Percentiles rank a stretch among this genome's conserved stretches.
Evolutionary conservation across 768 basidiomycete species (phyloP).

Genomic region (Suillus clintonianus): DNA sequence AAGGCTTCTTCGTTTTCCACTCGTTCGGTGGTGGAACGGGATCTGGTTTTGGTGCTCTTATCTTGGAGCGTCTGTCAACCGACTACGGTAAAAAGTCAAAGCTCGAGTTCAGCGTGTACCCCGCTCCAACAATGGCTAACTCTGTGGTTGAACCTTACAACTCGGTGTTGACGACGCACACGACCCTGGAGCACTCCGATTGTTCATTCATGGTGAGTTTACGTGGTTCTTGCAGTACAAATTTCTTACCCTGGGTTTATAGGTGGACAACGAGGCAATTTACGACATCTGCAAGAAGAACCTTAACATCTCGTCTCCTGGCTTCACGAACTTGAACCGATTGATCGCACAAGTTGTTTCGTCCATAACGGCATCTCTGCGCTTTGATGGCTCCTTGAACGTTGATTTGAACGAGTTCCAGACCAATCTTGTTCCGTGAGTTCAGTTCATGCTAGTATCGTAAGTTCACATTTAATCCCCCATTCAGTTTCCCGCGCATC

Average conservation of each 20-base stretch:
- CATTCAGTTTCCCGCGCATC: conserved; percentile 87
- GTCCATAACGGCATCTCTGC: conserved; percentile 89
- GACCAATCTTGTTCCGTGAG: conserved; percentile 96
- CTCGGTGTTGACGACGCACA: conserved; percentile 95
- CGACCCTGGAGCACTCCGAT: conserved; percentile 97
- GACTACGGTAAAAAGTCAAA: conserved; percentile 99
- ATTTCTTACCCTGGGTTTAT: conserved; percentile 9
- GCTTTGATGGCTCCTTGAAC: conserved; percentile 65
- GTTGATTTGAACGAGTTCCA: conserved; percentile 96
- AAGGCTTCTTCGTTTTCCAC: conserved; percentile 99
- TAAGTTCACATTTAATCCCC: conserved; percentile 3
- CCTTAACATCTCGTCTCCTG: conserved; percentile 81
- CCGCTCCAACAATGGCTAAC: conserved; percentile 88
- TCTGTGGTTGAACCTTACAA: conserved; percentile 99
- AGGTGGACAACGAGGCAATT: conserved; percentile 86
- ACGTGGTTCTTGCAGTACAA: conserved; percentile 8
- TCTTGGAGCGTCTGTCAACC: conserved; percentile 92
- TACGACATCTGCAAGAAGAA: conserved; percentile 86
- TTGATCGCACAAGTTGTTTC: conserved; percentile 99
- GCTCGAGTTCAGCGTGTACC: conserved; percentile 97
- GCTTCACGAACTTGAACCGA: conserved; percentile 93
- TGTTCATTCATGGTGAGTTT: conserved; percentile 93
- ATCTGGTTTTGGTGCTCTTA: conserved; percentile 95
- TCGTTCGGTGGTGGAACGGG: conserved; percentile 99
- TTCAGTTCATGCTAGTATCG: conserved; percentile 14